These are phyloP conservation scores for Plasmodium reichenowi DNA, from an alignment of 169 alveolate genomes.

Conservation along the genomic window DNA sequence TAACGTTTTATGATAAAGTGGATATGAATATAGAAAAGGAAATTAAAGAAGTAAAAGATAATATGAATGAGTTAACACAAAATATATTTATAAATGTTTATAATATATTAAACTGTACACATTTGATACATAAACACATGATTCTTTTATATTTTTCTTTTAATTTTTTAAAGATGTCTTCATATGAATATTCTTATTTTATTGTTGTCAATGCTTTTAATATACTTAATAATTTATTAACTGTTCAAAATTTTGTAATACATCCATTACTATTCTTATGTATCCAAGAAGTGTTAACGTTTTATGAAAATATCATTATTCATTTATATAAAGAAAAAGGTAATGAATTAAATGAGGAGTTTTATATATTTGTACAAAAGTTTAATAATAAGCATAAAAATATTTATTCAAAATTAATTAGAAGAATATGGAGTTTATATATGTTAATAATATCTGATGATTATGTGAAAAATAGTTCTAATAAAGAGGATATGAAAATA, in stretches of 20 bases:
- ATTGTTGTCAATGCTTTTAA: conserved; percentile 57
- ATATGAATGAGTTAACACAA: conserved; percentile 43
- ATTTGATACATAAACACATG: conserved; percentile 44
- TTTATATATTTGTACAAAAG: conserved; percentile 48
- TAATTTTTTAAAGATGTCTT: conserved; percentile 37
- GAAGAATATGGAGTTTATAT: conserved; percentile 60
- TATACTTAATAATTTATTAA: conserved; percentile 47
- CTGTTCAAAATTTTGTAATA: conserved; percentile 50
- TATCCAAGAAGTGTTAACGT: conserved; percentile 25
- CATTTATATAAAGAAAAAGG: conserved; percentile 56
- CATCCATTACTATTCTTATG: conserved; percentile 60
- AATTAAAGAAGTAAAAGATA: conserved; percentile 49
- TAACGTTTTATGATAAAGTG: conserved; percentile 53
- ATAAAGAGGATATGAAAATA: not conserved
- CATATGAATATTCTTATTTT: conserved; percentile 61
- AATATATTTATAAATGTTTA: conserved; percentile 38
- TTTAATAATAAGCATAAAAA: conserved; percentile 52
- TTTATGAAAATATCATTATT: conserved; percentile 65
- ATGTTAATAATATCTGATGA: conserved; percentile 71
- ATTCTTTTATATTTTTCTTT: conserved; percentile 51
- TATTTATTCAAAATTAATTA: conserved; percentile 19
- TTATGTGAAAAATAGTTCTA: conserved; percentile 5
- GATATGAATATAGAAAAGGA: conserved; percentile 50
- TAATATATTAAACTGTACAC: conserved; percentile 17
- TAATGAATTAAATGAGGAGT: conserved; percentile 49